Evolutionary conservation across 441 rosid species (phyloP), one percentile per base, ranked within the genome.

Genomic region (Pelargonium fulgidum): DNA sequence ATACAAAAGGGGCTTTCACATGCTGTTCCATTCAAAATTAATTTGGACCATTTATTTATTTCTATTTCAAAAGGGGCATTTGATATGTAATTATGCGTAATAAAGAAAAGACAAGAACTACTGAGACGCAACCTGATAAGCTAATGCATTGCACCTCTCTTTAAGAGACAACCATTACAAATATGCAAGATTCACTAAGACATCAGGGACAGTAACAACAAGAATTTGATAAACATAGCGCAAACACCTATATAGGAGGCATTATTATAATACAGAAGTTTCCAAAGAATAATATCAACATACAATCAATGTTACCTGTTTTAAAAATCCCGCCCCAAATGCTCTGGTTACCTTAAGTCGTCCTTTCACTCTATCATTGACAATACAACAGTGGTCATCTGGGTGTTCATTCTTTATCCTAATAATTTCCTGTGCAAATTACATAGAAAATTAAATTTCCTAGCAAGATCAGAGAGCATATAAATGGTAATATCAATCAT

Each of bases 341-440:
- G 98, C 98, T 80, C 97, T 85, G 8, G 99, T 93, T 67, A 91
- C 99, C 86, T 91, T 91, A 45, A 93, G 87, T 68, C 99, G 95
- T 24, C 99, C 99, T 82, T 93, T 91, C 54, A 93, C 97, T 80
- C 99, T 86, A 69, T 87, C 95, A 72, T 93, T 93, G 73, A 89
- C 89, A 75, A 93, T 93, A 79, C 99, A 91, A n/a, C 88, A 85
- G 72, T 48, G 83, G 79, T 93, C 99, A 79, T 93, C 97, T 10
- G 96, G 97, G 77, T 93, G 98, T 72, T 93, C 99, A 81, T 82
- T 89, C 85, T 83, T 89, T 71, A 93, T 93, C 85, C 99, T 89
- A 75, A 81, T 76, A 64, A 93, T 71, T 88, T 93, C 99, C 99
- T 93, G 92, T 76, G 77, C 41, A 72, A 70, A 56, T 62, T 24